Evolutionary conservation across 2,329 filamentous ascomycete species (phyloP).

Genomic region (Hymenotorrendiella dingleyae): DNA sequence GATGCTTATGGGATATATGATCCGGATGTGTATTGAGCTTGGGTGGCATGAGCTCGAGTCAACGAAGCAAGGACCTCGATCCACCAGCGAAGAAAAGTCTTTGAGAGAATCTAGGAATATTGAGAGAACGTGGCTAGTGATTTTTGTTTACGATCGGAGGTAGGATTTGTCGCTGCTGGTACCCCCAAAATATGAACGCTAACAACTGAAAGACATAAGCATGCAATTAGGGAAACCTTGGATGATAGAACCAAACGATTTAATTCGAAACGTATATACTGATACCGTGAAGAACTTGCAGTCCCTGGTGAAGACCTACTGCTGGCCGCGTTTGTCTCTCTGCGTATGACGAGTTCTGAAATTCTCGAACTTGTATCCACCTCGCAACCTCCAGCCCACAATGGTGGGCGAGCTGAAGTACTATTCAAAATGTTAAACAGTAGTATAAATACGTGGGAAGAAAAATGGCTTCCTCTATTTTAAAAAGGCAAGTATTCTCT

Average conservation of each 20-base stretch:
- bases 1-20: conserved; percentile 35
- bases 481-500: conserved; percentile 21
- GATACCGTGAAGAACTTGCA: conserved; percentile 31
- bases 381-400: neutral
- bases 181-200: too few relatives aligned
- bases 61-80: neutral
- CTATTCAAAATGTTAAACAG: conserved; percentile 15
- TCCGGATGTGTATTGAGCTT: conserved; percentile 36
- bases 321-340: conserved; percentile 33
- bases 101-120: conserved; percentile 31
- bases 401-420: conserved; percentile 4
- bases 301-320: conserved; percentile 31
- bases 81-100: neutral
- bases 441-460: conserved; percentile 15
- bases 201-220: conserved; percentile 30
- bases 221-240: conserved; percentile 37
- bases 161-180: too few relatives aligned
- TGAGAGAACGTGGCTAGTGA: conserved; percentile 34
- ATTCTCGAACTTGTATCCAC: conserved; percentile 23
- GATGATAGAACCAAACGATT: conserved; percentile 36
- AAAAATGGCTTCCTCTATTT: conserved; percentile 14
- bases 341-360: conserved; percentile 34
- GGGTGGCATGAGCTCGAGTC: conserved; percentile 32
- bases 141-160: conserved; percentile 38
- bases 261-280: conserved; percentile 33